These are phyloP conservation scores for Musa troglodytarum DNA, from an alignment of 176 grass and related monocot species.

Conservation along the genomic window DNA sequence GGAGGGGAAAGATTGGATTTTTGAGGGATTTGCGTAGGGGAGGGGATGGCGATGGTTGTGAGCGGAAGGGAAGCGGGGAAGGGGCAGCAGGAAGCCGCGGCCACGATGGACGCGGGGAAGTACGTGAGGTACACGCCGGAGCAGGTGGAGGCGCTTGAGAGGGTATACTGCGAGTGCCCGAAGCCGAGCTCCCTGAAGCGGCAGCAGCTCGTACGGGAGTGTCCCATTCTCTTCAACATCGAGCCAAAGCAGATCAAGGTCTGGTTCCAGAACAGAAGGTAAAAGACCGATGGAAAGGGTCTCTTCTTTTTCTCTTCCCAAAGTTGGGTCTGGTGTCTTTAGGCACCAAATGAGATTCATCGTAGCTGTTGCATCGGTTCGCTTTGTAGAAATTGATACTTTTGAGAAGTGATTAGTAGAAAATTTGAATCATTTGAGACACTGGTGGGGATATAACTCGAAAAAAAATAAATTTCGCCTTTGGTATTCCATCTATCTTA, in stretches of 20 bases:
- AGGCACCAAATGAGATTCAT: not conserved
- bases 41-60: slow-evolving; percentile 44
- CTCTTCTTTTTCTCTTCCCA: not conserved
- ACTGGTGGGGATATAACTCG: too few species aligned
- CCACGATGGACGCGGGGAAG: slow-evolving; percentile 64
- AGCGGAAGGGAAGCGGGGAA: slow-evolving; percentile 22
- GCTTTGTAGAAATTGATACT: too few species aligned
- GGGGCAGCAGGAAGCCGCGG: slow-evolving; percentile 18
- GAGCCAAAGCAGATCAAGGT: slow-evolving; percentile 99
- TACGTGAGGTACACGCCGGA: slow-evolving; percentile 95
- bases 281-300: not conserved
- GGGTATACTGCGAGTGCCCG: slow-evolving; percentile 90
- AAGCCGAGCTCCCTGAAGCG: slow-evolving; percentile 79
- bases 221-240: slow-evolving; percentile 83
- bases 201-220: slow-evolving; percentile 89
- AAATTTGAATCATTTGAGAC: too few species aligned
- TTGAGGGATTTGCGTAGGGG: not conserved
- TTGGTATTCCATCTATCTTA: too few species aligned
- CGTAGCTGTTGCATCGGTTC: not conserved
- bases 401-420: too few species aligned
- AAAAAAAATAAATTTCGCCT: too few species aligned
- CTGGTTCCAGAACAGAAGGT: slow-evolving; percentile 99
- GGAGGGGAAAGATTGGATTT: not conserved
- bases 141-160: slow-evolving; percentile 96
- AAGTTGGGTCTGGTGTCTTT: not conserved